Percentiles rank a stretch among this genome's conserved stretches.
Evolutionary conservation across 2,329 filamentous ascomycete genomes (phyloP).

Genomic region (Plectosphaerella plurivora): DNA sequence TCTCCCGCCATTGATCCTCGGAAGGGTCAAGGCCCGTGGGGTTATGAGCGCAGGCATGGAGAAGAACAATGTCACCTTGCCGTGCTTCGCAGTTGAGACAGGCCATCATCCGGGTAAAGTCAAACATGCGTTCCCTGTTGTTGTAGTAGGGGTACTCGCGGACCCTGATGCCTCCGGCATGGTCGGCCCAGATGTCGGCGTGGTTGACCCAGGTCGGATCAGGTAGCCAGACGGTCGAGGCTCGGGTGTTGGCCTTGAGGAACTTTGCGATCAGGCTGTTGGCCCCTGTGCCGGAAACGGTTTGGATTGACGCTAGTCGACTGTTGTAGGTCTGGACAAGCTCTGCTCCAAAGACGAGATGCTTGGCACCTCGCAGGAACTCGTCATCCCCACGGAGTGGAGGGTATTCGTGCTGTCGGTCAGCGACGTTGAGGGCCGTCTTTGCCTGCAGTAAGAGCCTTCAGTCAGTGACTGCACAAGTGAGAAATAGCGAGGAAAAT

Average conservation of each 20-base stretch:
- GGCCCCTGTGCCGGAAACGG: conserved; percentile 22
- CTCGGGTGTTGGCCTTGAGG: conserved; percentile 10
- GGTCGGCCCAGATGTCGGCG: conserved; percentile 19
- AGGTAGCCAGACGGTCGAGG: conserved; percentile 19
- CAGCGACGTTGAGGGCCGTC: background rate
- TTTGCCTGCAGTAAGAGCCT: background rate
- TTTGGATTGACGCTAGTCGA: conserved; percentile 18
- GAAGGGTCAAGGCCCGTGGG: conserved; percentile 25
- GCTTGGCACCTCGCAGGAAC: conserved; percentile 14
- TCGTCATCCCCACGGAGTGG: conserved; percentile 3
- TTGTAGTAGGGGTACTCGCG: conserved; percentile 21
- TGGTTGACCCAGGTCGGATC: conserved; percentile 27
- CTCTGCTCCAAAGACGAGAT: conserved; percentile 15
- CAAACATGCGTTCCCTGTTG: conserved; percentile 13
- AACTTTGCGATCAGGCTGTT: conserved; percentile 5
- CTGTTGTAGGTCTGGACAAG: conserved; percentile 3
- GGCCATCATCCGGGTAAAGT: conserved; percentile 18
- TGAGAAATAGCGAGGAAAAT: background rate
- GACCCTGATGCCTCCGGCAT: conserved; percentile 10
- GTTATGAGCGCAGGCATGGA: conserved; percentile 27
- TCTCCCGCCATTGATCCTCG: conserved; percentile 19
- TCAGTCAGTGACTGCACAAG: background rate
- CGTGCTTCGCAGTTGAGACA: conserved; percentile 14
- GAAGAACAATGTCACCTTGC: conserved; percentile 19
- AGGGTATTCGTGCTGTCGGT: conserved; percentile 1